Evolutionary conservation across 2,329 filamentous ascomycete species (phyloP).

Genomic region (Talaromyces sp.): DNA sequence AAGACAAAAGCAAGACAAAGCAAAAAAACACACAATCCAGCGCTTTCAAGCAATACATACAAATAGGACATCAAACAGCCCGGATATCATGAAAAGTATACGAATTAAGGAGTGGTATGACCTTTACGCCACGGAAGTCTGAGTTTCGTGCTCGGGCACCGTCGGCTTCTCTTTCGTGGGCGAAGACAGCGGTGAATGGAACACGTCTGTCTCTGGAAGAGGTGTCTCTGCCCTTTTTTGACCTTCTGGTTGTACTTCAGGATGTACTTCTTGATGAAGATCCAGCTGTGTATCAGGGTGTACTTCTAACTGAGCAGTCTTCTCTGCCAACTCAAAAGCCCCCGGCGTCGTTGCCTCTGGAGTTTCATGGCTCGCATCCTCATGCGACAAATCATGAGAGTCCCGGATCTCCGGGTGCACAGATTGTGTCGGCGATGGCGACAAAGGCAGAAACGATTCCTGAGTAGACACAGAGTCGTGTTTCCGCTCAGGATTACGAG

Average conservation of each 20-base stretch:
- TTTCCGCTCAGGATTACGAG: conserved; percentile 57
- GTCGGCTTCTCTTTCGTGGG: conserved; percentile 18
- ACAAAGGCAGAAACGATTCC: conserved; percentile 19
- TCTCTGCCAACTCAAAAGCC: not conserved
- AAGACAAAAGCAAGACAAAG: not conserved
- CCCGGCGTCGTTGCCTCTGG: conserved; percentile 20
- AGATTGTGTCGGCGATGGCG: conserved; percentile 18
- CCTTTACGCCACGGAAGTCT: not conserved
- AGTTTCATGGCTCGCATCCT: not conserved
- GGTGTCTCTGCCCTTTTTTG: conserved; percentile 10
- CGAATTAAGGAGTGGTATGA: not conserved
- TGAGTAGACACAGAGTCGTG: conserved; percentile 20
- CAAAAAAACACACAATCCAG: not conserved
- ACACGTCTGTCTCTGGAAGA: conserved; percentile 31
- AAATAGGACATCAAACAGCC: not conserved
- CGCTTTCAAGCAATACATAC: not conserved
- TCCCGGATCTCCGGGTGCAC: conserved; percentile 20
- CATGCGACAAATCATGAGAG: conserved; percentile 12
- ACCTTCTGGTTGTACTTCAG: not conserved
- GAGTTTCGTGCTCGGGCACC: not conserved
- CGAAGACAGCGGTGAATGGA: conserved; percentile 35
- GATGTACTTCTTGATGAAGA: not conserved
- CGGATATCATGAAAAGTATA: not conserved
- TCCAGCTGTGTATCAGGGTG: not conserved
- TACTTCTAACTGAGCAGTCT: not conserved